Base-by-base conservation (phyloP, 176 grass and related monocot species). In the Dactylis glomerata region DNA sequence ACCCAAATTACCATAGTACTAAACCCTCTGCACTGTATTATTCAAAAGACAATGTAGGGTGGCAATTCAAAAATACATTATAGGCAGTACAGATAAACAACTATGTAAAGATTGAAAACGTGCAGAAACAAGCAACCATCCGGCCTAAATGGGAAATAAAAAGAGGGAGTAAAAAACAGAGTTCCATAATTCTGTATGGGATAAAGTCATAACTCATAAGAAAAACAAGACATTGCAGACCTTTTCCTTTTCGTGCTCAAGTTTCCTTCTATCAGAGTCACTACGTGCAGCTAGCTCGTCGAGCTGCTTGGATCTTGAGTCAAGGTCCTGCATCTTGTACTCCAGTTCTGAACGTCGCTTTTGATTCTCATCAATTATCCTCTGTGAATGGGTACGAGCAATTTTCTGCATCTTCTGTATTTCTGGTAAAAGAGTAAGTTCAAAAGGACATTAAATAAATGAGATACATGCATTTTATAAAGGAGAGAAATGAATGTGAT, bases 321-420 rank as follows among this genome's bases (percentile, higher is more conserved):
- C 85, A 36, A 94, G 86, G 26, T 94, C 86, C 27, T 83, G 40
- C 51, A 76, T 82, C 81, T 91, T 90, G 61, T 69, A 79, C 28
- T 88, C 88, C 47, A 94, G 68, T 24, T 91, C 86, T 45, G 66
- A 57, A 73, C 88, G 79, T 73, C 90, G 64, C 10, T 85, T 88
- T 80, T 82, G 78, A 79, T 94, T 91, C 62, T 94, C 92, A 68
- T 76, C 78, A 83, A 86, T 77, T 50, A 94, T 91, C 77, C 42
- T 91, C 51, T 68, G 88, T 44, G 88, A 94, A 80, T 94, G 88
- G 45, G 79, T 79, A 77, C 88, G 88, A 80, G 88, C 82, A 81
- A 90, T 68, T 61, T 83, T 78, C 38, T 94, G 92, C 88, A 94
- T 94, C 88, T 88, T 94, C 9, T 46, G 75, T 19, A 94, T 94